Evolutionary conservation across 495 filamentous ascomycete genomes (phyloP), one percentile per base, ranked within the genome.

Genomic region (Aspergillus cristatus): DNA sequence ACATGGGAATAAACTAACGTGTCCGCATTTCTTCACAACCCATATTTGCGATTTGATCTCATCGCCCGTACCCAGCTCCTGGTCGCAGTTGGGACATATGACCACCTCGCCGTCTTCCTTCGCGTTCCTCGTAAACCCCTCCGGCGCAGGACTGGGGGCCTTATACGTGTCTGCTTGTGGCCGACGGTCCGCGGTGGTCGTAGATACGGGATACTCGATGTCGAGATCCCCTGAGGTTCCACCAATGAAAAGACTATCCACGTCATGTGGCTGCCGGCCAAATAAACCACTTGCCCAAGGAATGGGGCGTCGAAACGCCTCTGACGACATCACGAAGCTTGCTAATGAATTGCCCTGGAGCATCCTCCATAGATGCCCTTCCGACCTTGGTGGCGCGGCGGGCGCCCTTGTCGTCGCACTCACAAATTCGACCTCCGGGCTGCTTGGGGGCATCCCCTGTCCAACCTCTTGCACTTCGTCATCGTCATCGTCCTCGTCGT

Each of bases 21-120:
- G 84, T 38, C 84, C 84, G 57, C 84, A 89, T 40, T 62, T 59
- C 45, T 78, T 85, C 1, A 78, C 67, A 13, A 84, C 69, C 82
- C 84, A 87, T 22, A 86, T 78, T 41, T 83, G 72, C 51, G 75
- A 72, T 52, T 79, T 76, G 6, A 62, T 40, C 16, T 76, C 76
- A 30, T 71, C 62, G 14, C 72, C 70, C 14, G 60, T 59, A n/a
- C 81, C 77, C 32, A 89, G 56, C 51, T 88, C 84, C 25, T 74
- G 67, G 5, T 72, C 70, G 47, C 84, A 89, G 42, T 79, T 79
- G 1, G 84, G 82, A 55, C 84, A 89, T 11, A 82, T 64, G 3
- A 86, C 57, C 3, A 75, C 53, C 22, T 86, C 76, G n/a, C n/a
- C n/a, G 13, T 75, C 69, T 24, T 86, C 80, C 14, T 45, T 63